Evolutionary conservation across 2,329 filamentous ascomycete species (phyloP), one percentile per base, ranked within the genome.

Genomic region (Colletotrichum tofieldiae): DNA sequence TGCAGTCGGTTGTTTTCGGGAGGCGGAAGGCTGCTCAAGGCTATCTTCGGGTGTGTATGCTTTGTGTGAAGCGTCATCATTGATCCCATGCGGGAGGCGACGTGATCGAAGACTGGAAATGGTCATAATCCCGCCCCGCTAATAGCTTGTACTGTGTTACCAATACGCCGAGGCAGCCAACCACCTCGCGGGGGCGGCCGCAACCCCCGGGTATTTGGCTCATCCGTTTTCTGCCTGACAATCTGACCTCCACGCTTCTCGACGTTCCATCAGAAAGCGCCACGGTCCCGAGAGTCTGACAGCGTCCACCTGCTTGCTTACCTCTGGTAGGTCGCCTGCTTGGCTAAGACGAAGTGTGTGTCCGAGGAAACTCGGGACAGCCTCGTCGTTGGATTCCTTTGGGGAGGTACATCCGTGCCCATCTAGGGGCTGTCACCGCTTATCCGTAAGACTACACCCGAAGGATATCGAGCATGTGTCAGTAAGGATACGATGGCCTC

Each of bases 261-360:
- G 45, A 69, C 54, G 59, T 69, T 69, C 59, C 66, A 72, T 72
- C 47, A 45, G 49, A 41, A 55, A 56, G 54, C 66, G 66, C 66
- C 66, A 72, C 66, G 45, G 47, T 70, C 45, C 60, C 65, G 54
- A 69, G 54, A 26, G 70, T 72, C 70, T 70, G 70, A 70, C 70
- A 70, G 60, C 56, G 23, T 69, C 52, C 39, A 59, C 37, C 32
- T 55, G 8, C 32, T 43, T 65, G 45, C 37, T 45, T 54, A 55
- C 58, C 52, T 20, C 20, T n/a, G 43, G 23, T 47, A 43, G 39
- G 39, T 65, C 60, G 66, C 65, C 59, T 39, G 52, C 59, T 16
- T 20, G 61, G 43, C 41, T 20, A 54, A 64, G 51, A 6, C 43
- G 54, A 51, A 49, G 43, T 45, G 41, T 35, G 41, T 56, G 65